Conservation (phyloP, 306 rosid genomes). For the Vicia villosa region DNA sequence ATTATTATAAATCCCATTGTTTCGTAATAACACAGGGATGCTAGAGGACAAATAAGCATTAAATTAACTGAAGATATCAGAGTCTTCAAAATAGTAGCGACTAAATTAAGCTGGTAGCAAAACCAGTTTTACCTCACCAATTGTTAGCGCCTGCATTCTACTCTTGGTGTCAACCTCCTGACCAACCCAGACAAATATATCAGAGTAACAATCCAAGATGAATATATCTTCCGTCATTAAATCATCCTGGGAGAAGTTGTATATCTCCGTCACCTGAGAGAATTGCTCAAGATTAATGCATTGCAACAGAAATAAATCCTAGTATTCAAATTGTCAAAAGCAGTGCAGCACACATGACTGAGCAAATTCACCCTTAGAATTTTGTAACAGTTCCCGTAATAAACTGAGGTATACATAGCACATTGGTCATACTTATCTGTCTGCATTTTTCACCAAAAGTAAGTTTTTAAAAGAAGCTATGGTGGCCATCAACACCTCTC, state of each 20-base stretch:
- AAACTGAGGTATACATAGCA: slow-evolving; percentile 7
- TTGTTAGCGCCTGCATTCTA: slow-evolving; percentile 70
- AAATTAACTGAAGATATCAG: slow-evolving; percentile 13
- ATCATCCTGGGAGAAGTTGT: slow-evolving; percentile 97
- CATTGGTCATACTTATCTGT: slow-evolving; percentile 15
- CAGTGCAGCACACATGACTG: slow-evolving; percentile 33
- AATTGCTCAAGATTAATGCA: slow-evolving; percentile 39
- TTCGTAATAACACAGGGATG: background rate
- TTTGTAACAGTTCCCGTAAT: slow-evolving; percentile 3
- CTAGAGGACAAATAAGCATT: slow-evolving; percentile 17
- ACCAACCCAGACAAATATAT: slow-evolving; percentile 94
- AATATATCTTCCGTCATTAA: slow-evolving; percentile 95
- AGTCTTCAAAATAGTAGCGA: slow-evolving; percentile 21
- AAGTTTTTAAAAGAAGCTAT: slow-evolving; percentile 26
- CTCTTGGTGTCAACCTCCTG: slow-evolving; percentile 74
- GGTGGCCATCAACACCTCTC: slow-evolving; percentile 26
- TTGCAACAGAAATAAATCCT: slow-evolving; percentile 28
- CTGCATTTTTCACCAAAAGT: slow-evolving; percentile 14
- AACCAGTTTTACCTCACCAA: slow-evolving; percentile 83
- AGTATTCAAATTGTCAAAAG: slow-evolving; percentile 19
- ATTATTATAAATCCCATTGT: background rate
- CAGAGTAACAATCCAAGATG: slow-evolving; percentile 82
- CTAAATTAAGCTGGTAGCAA: slow-evolving; percentile 25
- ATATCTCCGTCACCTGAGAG: slow-evolving; percentile 79
- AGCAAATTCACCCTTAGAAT: slow-evolving; percentile 22